Conservation (phyloP, 108 stramenopile genomes). For the Nannochloropsis granulata region DNA sequence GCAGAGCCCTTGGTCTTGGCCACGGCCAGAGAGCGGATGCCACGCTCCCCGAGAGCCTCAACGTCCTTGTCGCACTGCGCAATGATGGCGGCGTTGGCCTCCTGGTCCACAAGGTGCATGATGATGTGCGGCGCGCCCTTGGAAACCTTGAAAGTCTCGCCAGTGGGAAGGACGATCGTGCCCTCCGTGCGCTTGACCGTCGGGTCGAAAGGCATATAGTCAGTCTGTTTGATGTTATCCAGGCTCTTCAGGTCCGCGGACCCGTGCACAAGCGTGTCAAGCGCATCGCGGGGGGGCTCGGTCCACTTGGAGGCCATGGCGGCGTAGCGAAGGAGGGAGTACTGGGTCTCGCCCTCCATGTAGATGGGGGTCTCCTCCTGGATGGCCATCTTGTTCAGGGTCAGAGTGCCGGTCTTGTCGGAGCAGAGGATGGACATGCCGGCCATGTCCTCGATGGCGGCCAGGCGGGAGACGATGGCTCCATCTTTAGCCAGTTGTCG, state of each 20-base stretch:
- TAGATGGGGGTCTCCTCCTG: constrained; percentile 40
- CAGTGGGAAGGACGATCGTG: background rate
- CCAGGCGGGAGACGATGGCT: constrained; percentile 56
- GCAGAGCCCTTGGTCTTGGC: constrained; percentile 41
- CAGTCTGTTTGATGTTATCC: constrained; percentile 9
- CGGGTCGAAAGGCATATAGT: constrained; percentile 62
- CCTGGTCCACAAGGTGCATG: constrained; percentile 24
- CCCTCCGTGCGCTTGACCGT: constrained; percentile 54
- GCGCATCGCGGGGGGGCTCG: constrained; percentile 6
- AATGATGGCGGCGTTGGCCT: background rate
- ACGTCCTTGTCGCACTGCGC: constrained; percentile 39
- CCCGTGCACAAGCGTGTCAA: constrained; percentile 7
- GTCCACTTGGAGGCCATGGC: constrained; percentile 19
- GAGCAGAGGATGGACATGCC: constrained; percentile 60
- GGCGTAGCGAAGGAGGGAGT: constrained; percentile 4
- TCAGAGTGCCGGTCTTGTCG: constrained; percentile 73
- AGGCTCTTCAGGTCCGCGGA: constrained; percentile 1
- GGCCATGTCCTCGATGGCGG: constrained; percentile 60
- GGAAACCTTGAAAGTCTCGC: constrained; percentile 39
- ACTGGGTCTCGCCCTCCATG: constrained; percentile 5
- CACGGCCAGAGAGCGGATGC: constrained; percentile 52
- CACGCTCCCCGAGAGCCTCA: constrained; percentile 46
- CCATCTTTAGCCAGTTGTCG: constrained; percentile 35
- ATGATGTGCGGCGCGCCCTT: constrained; percentile 63
- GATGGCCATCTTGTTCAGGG: constrained; percentile 56